Base-by-base conservation (phyloP, 2,329 filamentous ascomycete species). In the Sporothrix phasma region DNA sequence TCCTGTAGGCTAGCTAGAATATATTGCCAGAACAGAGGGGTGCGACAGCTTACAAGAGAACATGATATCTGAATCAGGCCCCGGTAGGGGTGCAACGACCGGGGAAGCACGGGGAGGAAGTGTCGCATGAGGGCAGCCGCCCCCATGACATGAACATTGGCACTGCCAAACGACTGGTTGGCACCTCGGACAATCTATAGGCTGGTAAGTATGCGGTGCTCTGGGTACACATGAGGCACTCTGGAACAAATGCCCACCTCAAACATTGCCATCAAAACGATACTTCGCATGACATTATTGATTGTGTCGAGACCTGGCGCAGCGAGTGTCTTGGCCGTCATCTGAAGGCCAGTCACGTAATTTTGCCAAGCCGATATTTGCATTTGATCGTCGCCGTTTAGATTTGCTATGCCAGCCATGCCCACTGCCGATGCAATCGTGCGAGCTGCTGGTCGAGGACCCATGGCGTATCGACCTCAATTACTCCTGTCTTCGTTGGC, bases 221-320 rank as follows among this genome's bases (percentile, higher is more conserved):
- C n/a, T 19, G 29, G 41, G 26, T n/a, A n/a, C n/a, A n/a, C n/a
- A n/a, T n/a, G n/a, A n/a, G n/a, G n/a, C n/a, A n/a, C n/a, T n/a
- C n/a, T n/a, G n/a, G n/a, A n/a, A n/a, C n/a, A n/a, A n/a, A n/a
- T n/a, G n/a, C n/a, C n/a, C n/a, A 86, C 84, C 77, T 87, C 84
- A 66, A 84, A 87, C 71, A 86, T 76, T 54, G 83, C 83, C 67
- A 87, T 78, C 68, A 84, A 77, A 47, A 87, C 76, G 34, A 86
- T 80, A 7, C 80, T 73, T 31, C 79, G 77, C 67, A 84, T 76
- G 17, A 81, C 76, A 10, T 80, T 76, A 53, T 79, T 74, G 24
- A 79, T 69, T 61, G 74, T 72, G 41, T 73, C 68, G 62, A 70
- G 69, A 31, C 73, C 65, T 24, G 73, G 68, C 39, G 74, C 69